Evolutionary conservation across 164 flowering plant species (phyloP), one percentile per base, ranked within the genome.

Genomic region (Kingdonia uniflora): DNA sequence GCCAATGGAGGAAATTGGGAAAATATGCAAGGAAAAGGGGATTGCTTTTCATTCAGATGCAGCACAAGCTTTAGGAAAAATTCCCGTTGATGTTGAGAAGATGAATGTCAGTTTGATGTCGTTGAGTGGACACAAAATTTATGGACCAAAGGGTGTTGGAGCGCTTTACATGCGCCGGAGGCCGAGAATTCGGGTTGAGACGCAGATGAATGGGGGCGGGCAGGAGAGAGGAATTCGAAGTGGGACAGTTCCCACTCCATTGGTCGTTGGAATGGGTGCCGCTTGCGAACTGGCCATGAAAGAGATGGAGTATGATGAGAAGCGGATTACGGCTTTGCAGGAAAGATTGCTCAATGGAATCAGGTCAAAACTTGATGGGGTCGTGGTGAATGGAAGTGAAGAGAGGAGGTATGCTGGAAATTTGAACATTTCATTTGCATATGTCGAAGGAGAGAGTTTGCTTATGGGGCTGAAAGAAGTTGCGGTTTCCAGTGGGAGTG

Each of bases 391-490:
- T 71, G 99, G 99, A 40, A 84, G 95, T 44, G 66, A 57, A 23
- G 95, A 86, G 69, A 74, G 59, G 67, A 64, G 99, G 56, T 92
- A 92, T 60, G 62, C 80, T 0, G 99, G 99, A 66, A 92, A 92
- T 68, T 57, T 89, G 79, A 88, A 89, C 55, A 22, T 92, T 40
- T 92, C 97, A 0, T 92, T 92, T 58, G 96, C 97, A 0, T 92
- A 84, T 60, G 96, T 88, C 6, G 96, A 92, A 55, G 96, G 98
- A 47, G 98, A 92, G 74, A 85, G 96, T 50, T 54, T 92, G 78
- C 71, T 92, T 43, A 87, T 92, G 98, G 95, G 98, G 55, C 64
- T 92, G 81, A 92, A 92, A 77, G 96, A 92, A 65, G 95, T 88
- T 23, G 96, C 96, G 0, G 98, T 92, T 11, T 87, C 95, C 1